A percentile compares a stretch with the other conserved stretches of the same genome.
phyloP scores from a whole-genome alignment of 306 rosid species.

The Pyrus communis region DNA sequence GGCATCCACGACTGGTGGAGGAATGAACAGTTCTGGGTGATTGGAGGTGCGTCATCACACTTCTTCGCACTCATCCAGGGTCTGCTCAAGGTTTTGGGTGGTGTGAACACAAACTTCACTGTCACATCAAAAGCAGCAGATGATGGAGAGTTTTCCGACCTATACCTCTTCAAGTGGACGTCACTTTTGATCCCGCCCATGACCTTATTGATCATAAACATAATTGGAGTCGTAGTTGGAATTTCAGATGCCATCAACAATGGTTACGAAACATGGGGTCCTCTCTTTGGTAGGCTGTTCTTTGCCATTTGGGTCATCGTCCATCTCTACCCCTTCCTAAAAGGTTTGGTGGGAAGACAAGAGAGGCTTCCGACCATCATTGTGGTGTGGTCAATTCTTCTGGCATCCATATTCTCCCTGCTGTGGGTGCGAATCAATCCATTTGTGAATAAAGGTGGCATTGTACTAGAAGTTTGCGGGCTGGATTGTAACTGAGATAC shows the following conservation, averaged over 20 bases:
- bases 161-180: conserved; percentile 92
- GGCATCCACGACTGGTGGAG: conserved; percentile 98
- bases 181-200: conserved; percentile 72
- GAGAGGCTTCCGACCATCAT: conserved; percentile 81
- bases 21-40: conserved; percentile 95
- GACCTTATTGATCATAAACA: conserved; percentile 69
- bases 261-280: conserved; percentile 96
- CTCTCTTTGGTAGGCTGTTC: conserved; percentile 71
- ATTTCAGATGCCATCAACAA: conserved; percentile 85
- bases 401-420: conserved; percentile 67
- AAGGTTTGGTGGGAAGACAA: conserved; percentile 84
- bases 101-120: conserved; percentile 79
- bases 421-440: conserved; percentile 93
- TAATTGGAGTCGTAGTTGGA: conserved; percentile 76
- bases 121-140: conserved; percentile 91
- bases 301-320: conserved; percentile 90
- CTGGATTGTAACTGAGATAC: conserved; percentile 56
- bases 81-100: conserved; percentile 85
- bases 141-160: conserved; percentile 80
- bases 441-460: conserved; percentile 48
- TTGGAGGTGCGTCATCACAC: conserved; percentile 82
- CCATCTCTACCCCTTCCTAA: conserved; percentile 94
- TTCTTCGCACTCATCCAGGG: conserved; percentile 85
- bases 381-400: conserved; percentile 82
- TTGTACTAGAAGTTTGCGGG: conserved; percentile 73